These are phyloP conservation scores for Hanseniaspora hatyaiensis DNA, from an alignment of 805 yeast species.

Conservation along the genomic window DNA sequence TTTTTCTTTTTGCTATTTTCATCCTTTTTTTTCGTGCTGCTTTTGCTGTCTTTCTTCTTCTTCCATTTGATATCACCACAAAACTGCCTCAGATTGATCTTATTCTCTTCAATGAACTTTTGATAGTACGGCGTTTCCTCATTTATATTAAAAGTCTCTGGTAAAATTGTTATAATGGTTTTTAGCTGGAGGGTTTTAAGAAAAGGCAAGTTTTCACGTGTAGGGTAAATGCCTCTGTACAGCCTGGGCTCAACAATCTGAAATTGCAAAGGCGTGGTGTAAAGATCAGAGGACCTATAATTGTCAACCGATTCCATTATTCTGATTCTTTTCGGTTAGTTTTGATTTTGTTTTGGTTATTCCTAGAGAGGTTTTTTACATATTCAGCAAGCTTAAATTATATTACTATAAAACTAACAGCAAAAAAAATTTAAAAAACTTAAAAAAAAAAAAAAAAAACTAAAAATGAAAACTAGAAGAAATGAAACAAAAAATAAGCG, in stretches of 20 bases:
- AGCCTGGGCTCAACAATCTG: conserved; percentile 56
- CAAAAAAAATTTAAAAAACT: too few relatives aligned
- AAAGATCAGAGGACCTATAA: conserved; percentile 1
- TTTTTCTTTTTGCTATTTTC: neutral
- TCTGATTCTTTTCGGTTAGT: neutral
- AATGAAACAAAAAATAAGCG: too few relatives aligned
- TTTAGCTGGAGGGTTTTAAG: conserved; percentile 51
- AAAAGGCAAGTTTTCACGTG: conserved; percentile 59
- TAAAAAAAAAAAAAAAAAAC: too few relatives aligned
- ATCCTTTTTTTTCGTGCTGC: conserved; percentile 10
- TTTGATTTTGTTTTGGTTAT: too few relatives aligned
- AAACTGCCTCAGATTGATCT: conserved; percentile 57
- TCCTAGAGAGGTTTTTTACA: too few relatives aligned
- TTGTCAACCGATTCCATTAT: neutral
- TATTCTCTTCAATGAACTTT: conserved; percentile 41
- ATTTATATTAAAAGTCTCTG: conserved; percentile 50
- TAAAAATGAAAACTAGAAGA: too few relatives aligned
- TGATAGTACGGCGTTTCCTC: conserved; percentile 38
- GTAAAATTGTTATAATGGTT: conserved; percentile 69
- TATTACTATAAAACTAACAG: too few relatives aligned
- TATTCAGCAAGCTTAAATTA: too few relatives aligned
- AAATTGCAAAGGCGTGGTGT: conserved; percentile 70
- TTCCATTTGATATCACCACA: conserved; percentile 42
- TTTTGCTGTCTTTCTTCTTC: conserved; percentile 18
- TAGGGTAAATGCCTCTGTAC: conserved; percentile 80